Conservation (phyloP, 345 rosid species). For the Gossypium sturtianum region DNA sequence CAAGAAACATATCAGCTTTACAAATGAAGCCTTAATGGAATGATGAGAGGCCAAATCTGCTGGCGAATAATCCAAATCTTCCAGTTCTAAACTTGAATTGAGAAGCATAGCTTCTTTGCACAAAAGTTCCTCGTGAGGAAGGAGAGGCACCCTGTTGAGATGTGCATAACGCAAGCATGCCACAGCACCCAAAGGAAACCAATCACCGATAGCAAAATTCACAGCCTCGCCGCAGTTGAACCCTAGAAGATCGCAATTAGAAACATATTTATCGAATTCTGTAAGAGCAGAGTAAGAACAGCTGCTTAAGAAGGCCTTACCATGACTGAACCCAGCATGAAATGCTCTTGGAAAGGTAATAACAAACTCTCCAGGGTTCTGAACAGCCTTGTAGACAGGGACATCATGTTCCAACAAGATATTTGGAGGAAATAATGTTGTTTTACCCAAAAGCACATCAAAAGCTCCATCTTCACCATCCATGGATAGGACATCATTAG, state of each 20-base stretch:
- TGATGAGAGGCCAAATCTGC: conserved; percentile 52
- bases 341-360: conserved; percentile 94
- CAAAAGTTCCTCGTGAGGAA: conserved; percentile 95
- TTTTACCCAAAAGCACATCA: conserved; percentile 94
- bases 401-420: conserved; percentile 73
- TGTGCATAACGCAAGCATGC: conserved; percentile 91
- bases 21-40: conserved; percentile 62
- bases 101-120: conserved; percentile 96
- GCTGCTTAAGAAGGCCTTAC: conserved; percentile 27
- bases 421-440: conserved; percentile 93
- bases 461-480: conserved; percentile 96
- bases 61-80: conserved; percentile 50
- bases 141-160: conserved; percentile 85
- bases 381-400: conserved; percentile 95
- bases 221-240: conserved; percentile 99
- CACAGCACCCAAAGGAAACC: conserved; percentile 94
- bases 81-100: conserved; percentile 38
- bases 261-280: conserved; percentile 11
- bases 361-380: conserved; percentile 93
- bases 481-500: conserved; percentile 57
- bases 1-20: conserved; percentile 70
- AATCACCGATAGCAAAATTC: conserved; percentile 93
- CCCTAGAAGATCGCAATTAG: conserved; percentile 40
- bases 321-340: conserved; percentile 99
- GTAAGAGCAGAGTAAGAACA: not conserved